A percentile compares a stretch with the other conserved stretches of the same genome.
Conservation (phyloP, 2,329 filamentous ascomycete genomes). For the Dichotomopilus funicola region DNA sequence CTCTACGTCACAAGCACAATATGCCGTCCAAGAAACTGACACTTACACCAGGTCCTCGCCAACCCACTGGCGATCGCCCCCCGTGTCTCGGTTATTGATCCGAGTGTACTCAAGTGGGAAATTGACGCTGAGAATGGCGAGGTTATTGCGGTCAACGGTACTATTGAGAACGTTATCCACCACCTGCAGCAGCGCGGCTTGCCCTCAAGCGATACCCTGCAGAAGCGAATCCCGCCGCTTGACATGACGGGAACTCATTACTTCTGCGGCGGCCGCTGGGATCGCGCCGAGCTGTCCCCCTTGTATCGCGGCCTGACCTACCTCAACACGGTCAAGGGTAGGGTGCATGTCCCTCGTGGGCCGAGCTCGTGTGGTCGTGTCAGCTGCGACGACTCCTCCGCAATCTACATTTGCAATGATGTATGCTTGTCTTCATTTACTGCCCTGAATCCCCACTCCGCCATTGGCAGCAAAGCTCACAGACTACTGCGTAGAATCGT, state of each 20-base stretch:
- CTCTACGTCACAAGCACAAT: not conserved
- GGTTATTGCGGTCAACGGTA: not conserved
- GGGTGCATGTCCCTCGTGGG: not conserved
- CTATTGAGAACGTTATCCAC: not conserved
- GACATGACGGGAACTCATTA: not conserved
- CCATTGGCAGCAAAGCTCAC: too few species aligned
- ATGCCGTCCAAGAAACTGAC: not conserved
- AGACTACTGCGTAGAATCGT: too few species aligned
- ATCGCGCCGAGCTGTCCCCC: not conserved
- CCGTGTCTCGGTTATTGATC: not conserved
- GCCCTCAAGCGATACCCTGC: not conserved
- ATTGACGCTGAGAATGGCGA: not conserved
- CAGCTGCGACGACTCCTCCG: not conserved
- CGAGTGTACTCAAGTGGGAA: not conserved
- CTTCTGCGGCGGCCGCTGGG: constrained; percentile 1
- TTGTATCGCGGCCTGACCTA: not conserved
- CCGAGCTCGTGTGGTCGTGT: not conserved
- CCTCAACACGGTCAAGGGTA: not conserved
- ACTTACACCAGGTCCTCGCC: not conserved
- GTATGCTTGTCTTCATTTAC: not conserved
- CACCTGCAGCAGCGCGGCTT: not conserved
- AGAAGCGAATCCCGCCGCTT: not conserved
- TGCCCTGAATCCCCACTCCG: too few species aligned
- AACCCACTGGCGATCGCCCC: not conserved
- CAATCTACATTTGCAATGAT: constrained; percentile 1